These are phyloP conservation scores for Blastomyces percursus DNA, from an alignment of 2,329 filamentous ascomycete genomes.

Conservation along the genomic window DNA sequence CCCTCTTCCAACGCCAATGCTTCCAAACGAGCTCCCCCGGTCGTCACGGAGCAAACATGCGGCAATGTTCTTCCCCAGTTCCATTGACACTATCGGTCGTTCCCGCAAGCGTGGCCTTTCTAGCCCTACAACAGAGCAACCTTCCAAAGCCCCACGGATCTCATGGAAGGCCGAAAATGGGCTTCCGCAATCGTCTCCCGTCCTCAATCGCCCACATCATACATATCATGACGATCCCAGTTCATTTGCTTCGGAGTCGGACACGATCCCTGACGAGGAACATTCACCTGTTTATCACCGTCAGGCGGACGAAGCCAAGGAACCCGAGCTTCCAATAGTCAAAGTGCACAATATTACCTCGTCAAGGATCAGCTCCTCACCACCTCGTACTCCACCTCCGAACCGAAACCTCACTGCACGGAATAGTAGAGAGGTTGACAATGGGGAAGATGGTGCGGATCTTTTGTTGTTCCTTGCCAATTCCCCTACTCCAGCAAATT, in stretches of 20 bases:
- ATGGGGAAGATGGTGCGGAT: slow-evolving; percentile 69
- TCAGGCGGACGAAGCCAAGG: slow-evolving; percentile 60
- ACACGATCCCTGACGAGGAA: slow-evolving; percentile 51
- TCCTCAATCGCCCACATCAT: slow-evolving; percentile 62
- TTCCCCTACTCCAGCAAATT: slow-evolving; percentile 74
- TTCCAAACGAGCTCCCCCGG: slow-evolving; percentile 69
- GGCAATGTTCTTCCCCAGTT: slow-evolving; percentile 33
- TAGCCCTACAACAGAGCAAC: slow-evolving; percentile 46
- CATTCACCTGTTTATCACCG: slow-evolving; percentile 33
- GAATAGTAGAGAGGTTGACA: slow-evolving; percentile 40
- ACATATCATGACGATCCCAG: slow-evolving; percentile 61
- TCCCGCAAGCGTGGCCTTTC: slow-evolving; percentile 60
- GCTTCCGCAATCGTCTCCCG: slow-evolving; percentile 75
- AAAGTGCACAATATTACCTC: slow-evolving; percentile 30
- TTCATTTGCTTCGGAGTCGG: slow-evolving; percentile 65
- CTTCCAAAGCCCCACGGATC: slow-evolving; percentile 48
- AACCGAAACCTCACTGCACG: slow-evolving; percentile 42
- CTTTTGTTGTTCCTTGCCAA: slow-evolving; percentile 75
- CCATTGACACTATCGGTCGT: slow-evolving; percentile 38
- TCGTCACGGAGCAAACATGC: slow-evolving; percentile 34
- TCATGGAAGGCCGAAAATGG: slow-evolving; percentile 70
- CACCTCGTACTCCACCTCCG: slow-evolving; percentile 68
- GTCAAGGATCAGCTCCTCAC: slow-evolving; percentile 60
- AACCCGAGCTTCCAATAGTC: slow-evolving; percentile 60
- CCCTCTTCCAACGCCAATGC: slow-evolving; percentile 69